phyloP scores from a whole-genome alignment of 1,284 basidiomycete species.

The Leccinum cinnamomeum region DNA sequence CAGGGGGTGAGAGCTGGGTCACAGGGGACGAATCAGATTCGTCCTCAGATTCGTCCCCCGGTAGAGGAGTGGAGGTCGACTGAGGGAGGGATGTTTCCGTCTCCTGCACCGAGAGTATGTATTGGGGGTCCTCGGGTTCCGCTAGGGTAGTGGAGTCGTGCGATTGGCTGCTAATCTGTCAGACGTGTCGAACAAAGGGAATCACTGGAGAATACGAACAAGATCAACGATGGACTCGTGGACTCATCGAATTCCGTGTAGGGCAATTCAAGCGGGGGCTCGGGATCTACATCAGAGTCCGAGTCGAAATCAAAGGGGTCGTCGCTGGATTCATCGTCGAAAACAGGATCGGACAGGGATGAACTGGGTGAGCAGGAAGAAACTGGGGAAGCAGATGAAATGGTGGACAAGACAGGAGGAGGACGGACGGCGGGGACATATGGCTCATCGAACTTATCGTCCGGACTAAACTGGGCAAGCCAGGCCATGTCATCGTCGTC shows the following conservation, averaged over 20 bases:
- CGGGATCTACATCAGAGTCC: constrained; percentile 29
- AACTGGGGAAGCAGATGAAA: constrained; percentile 28
- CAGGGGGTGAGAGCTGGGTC: neutral
- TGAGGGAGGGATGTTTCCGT: neutral
- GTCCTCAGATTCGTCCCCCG: neutral
- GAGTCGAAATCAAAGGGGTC: constrained; percentile 30
- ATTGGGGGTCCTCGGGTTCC: constrained; percentile 14
- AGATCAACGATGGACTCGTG: constrained; percentile 22
- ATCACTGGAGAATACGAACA: constrained; percentile 18
- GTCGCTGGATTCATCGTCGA: constrained; percentile 27
- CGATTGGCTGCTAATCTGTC: constrained; percentile 24
- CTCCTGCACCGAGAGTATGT: constrained; percentile 14
- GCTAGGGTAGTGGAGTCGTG: constrained; percentile 6
- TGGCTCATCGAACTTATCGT: constrained; percentile 33
- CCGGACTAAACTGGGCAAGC: constrained; percentile 36
- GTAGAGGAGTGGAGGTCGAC: constrained; percentile 5
- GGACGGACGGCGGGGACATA: constrained; percentile 24
- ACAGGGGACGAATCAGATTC: constrained; percentile 1
- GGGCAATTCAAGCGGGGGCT: constrained; percentile 18
- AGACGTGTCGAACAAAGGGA: constrained; percentile 14
- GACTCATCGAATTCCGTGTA: constrained; percentile 14
- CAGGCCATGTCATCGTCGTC: constrained; percentile 37
- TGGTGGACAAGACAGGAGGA: constrained; percentile 30
- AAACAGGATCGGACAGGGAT: constrained; percentile 20
- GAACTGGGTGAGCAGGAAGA: constrained; percentile 26